phyloP scores from a whole-genome alignment of 805 yeast species.

The Candida jianshihensis region DNA sequence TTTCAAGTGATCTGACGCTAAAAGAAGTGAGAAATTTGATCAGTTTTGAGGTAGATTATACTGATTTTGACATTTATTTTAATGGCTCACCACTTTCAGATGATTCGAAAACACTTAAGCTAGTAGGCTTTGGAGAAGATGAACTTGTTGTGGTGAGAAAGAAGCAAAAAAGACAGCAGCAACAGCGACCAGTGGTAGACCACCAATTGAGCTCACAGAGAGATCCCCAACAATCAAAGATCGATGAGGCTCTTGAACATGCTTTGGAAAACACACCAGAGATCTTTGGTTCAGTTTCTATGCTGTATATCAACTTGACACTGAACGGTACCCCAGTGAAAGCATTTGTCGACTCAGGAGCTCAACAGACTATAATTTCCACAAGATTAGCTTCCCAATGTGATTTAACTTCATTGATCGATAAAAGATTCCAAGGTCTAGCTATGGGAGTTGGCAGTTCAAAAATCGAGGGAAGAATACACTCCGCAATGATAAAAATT shows the following conservation, averaged over 20 bases:
- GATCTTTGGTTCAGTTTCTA: constrained; percentile 70
- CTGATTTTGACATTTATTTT: neutral
- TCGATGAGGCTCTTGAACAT: constrained; percentile 70
- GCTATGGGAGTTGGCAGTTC: constrained; percentile 90
- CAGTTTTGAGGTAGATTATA: neutral
- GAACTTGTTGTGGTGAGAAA: too few species aligned
- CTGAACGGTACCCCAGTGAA: constrained; percentile 77
- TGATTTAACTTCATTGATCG: constrained; percentile 67
- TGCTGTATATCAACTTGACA: constrained; percentile 74
- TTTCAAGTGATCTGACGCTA: neutral
- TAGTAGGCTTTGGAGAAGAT: neutral
- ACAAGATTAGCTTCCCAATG: constrained; percentile 69
- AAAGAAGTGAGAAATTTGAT: neutral
- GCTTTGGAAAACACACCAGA: constrained; percentile 92
- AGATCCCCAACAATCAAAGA: constrained; percentile 27
- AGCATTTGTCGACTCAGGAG: constrained; percentile 96
- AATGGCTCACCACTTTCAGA: neutral
- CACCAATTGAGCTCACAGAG: too few species aligned
- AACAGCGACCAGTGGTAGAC: too few species aligned
- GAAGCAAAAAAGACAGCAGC: too few species aligned
- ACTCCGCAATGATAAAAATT: constrained; percentile 78
- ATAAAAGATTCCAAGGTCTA: constrained; percentile 69
- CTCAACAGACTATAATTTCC: constrained; percentile 81
- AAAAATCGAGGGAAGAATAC: constrained; percentile 75
- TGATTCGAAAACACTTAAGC: neutral